Conservation (phyloP, 257 asterid species). For the Scutellaria galericulata region DNA sequence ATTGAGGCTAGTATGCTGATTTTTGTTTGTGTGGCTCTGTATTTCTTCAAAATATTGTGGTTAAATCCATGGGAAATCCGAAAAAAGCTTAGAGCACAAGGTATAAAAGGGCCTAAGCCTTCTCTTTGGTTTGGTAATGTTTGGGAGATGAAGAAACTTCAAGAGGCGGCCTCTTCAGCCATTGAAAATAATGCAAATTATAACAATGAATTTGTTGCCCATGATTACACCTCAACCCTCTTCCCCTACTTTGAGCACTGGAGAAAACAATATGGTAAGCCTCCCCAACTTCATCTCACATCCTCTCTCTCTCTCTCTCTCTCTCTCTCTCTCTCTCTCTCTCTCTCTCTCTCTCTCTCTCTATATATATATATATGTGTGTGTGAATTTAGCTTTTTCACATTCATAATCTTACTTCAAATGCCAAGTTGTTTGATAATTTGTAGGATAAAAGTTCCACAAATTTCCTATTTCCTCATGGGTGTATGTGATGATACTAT, state of each 20-base stretch:
- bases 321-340: too few relatives aligned
- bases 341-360: too few relatives aligned
- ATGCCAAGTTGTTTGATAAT: too few relatives aligned
- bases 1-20: background rate
- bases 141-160: constrained; percentile 75
- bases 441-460: too few relatives aligned
- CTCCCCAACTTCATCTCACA: too few relatives aligned
- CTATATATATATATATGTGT: too few relatives aligned
- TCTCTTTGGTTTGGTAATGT: constrained; percentile 61
- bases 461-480: too few relatives aligned
- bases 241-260: constrained; percentile 88
- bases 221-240: constrained; percentile 79
- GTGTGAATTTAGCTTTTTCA: too few relatives aligned
- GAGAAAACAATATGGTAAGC: constrained; percentile 75
- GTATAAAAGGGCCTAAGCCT: constrained; percentile 78
- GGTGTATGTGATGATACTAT: too few relatives aligned
- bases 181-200: background rate
- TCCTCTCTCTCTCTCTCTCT: background rate
- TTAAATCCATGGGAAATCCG: constrained; percentile 45
- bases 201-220: constrained; percentile 65
- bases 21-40: constrained; percentile 30
- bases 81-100: constrained; percentile 68
- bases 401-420: too few relatives aligned
- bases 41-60: constrained; percentile 44
- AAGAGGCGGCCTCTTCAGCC: constrained; percentile 41